phyloP scores from a whole-genome alignment of 768 basidiomycete genomes.

The Boletus rubescentipes region DNA sequence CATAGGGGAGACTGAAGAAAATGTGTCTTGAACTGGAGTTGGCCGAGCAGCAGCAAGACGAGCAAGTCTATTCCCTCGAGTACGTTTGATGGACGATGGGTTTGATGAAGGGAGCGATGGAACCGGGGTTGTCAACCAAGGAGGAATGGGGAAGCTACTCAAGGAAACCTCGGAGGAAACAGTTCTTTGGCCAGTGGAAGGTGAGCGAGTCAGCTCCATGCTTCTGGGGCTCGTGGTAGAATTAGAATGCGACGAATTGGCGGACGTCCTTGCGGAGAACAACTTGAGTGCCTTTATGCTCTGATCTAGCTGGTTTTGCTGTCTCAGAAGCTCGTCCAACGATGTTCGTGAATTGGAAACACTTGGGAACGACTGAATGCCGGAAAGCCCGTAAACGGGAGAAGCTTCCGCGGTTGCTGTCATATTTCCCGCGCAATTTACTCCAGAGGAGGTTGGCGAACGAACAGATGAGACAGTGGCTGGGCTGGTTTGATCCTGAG shows the following conservation, averaged over 20 bases:
- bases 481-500: neutral
- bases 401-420: slow-evolving; percentile 27
- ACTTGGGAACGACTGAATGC: slow-evolving; percentile 23
- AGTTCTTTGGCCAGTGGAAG: slow-evolving; percentile 27
- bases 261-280: slow-evolving; percentile 34
- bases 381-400: slow-evolving; percentile 47
- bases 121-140: slow-evolving; percentile 30
- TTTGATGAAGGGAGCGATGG: slow-evolving; percentile 19
- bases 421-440: neutral
- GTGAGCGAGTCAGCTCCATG: slow-evolving; percentile 19
- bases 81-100: slow-evolving; percentile 16
- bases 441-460: neutral
- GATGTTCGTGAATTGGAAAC: slow-evolving; percentile 33
- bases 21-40: slow-evolving; percentile 3
- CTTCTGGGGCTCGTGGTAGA: slow-evolving; percentile 25
- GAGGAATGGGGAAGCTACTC: slow-evolving; percentile 69
- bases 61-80: slow-evolving; percentile 22
- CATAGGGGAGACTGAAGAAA: slow-evolving; percentile 24
- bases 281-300: slow-evolving; percentile 59
- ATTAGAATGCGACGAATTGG: slow-evolving; percentile 34
- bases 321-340: slow-evolving; percentile 52
- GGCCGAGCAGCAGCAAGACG: slow-evolving; percentile 13
- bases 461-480: neutral
- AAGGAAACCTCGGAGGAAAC: slow-evolving; percentile 58
- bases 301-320: slow-evolving; percentile 63